phyloP scores from a whole-genome alignment of 768 basidiomycete genomes.

The Lentinula guzmanii region DNA sequence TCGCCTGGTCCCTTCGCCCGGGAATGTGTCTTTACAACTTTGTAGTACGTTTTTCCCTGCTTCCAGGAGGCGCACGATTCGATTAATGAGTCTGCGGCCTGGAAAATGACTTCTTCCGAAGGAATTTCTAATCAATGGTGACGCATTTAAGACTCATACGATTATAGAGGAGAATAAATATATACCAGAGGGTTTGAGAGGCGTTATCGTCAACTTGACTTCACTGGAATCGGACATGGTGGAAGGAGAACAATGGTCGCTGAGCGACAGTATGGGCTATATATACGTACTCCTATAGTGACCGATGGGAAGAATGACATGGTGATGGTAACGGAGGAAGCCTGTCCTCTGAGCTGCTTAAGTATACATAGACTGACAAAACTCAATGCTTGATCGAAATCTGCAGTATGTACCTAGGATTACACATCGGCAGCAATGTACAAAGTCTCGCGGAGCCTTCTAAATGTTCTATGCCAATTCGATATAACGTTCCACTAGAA shows the following conservation, averaged over 20 bases:
- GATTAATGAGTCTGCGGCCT: constrained; percentile 48
- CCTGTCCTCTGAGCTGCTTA: background rate
- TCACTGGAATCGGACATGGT: background rate
- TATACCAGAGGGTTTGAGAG: constrained; percentile 4
- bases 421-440: background rate
- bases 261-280: background rate
- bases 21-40: constrained; percentile 49
- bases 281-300: background rate
- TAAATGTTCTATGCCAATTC: constrained; percentile 53
- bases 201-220: constrained; percentile 1
- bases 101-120: constrained; percentile 48
- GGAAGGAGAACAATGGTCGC: background rate
- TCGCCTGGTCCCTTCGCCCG: constrained; percentile 48
- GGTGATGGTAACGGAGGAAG: background rate
- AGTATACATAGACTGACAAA: background rate
- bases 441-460: background rate
- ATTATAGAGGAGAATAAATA: background rate
- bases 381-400: background rate
- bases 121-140: constrained; percentile 31
- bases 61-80: constrained; percentile 59
- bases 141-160: background rate
- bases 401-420: background rate
- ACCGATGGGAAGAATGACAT: background rate
- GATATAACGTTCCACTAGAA: constrained; percentile 76
- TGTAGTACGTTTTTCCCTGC: constrained; percentile 55